A percentile compares a stretch with the other conserved stretches of the same genome.
Evolutionary conservation across 176 grass and related monocot genomes (phyloP).

Genomic region (Bromus sterilis): DNA sequence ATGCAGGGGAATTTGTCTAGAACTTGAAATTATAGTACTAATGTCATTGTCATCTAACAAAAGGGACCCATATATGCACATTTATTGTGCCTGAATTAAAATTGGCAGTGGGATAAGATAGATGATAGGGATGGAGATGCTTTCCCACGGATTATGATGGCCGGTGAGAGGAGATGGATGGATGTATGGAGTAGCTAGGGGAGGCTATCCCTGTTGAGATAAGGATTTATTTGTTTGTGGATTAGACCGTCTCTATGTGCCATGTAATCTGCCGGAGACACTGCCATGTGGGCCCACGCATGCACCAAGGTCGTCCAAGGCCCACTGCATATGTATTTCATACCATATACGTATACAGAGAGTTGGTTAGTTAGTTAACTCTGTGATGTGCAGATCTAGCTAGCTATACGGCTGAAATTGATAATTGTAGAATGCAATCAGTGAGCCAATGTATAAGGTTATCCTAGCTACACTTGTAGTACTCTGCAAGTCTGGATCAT

Average conservation of each 20-base stretch:
- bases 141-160: constrained; percentile 10
- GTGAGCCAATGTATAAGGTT: not conserved
- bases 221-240: constrained; percentile 13
- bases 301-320: not conserved
- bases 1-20: too few relatives aligned
- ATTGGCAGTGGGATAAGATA: not conserved
- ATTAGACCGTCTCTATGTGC: not conserved
- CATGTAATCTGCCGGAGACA: not conserved
- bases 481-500: not conserved
- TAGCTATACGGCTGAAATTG: not conserved
- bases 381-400: not conserved
- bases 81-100: not conserved
- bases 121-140: not conserved
- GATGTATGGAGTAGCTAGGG: not conserved
- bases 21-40: not conserved
- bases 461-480: not conserved
- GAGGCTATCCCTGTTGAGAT: constrained; percentile 5
- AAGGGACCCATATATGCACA: not conserved
- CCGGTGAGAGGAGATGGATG: not conserved
- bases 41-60: not conserved
- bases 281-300: not conserved
- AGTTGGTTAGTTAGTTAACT: not conserved
- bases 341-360: not conserved
- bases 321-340: not conserved
- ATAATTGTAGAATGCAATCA: not conserved